phyloP scores from a whole-genome alignment of 2,329 filamentous ascomycete genomes.

The Arachnopeziza araneosa region DNA sequence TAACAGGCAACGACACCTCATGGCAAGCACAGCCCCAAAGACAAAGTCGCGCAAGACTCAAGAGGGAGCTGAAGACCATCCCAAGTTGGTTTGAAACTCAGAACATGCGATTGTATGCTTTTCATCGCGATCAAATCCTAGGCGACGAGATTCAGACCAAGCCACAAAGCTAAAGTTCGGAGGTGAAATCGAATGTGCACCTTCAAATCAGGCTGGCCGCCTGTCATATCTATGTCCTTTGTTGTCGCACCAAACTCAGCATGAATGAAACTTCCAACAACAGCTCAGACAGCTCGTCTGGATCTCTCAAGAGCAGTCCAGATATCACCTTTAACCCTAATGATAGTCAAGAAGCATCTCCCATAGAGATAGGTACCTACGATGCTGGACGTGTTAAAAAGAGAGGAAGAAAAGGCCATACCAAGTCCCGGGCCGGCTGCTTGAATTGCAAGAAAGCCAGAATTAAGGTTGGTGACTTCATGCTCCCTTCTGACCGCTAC shows the following conservation, averaged over 20 bases:
- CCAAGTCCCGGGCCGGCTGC: constrained; percentile 60
- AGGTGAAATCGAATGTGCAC: background rate
- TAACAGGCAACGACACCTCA: constrained; percentile 2
- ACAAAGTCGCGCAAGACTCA: background rate
- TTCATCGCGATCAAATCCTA: background rate
- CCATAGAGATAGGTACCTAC: background rate
- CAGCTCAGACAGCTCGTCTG: background rate
- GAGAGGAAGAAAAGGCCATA: constrained; percentile 43
- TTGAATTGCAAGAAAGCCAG: constrained; percentile 62
- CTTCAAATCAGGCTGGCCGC: background rate
- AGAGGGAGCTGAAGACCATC: background rate
- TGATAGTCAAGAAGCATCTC: background rate
- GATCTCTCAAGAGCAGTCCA: background rate
- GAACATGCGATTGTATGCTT: background rate
- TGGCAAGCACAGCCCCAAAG: constrained; percentile 1
- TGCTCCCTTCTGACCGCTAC: background rate
- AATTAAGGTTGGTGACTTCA: constrained; percentile 46
- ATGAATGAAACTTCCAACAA: background rate
- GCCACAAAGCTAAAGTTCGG: background rate
- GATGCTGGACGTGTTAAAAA: background rate
- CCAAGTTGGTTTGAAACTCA: background rate
- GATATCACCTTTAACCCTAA: background rate
- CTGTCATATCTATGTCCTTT: background rate
- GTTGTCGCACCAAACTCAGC: background rate
- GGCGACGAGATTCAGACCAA: background rate